Percentiles rank a stretch among this genome's conserved stretches.
Evolutionary conservation across 1,139 yeast species (phyloP).

Genomic region (Yamadazyma friedrichii): DNA sequence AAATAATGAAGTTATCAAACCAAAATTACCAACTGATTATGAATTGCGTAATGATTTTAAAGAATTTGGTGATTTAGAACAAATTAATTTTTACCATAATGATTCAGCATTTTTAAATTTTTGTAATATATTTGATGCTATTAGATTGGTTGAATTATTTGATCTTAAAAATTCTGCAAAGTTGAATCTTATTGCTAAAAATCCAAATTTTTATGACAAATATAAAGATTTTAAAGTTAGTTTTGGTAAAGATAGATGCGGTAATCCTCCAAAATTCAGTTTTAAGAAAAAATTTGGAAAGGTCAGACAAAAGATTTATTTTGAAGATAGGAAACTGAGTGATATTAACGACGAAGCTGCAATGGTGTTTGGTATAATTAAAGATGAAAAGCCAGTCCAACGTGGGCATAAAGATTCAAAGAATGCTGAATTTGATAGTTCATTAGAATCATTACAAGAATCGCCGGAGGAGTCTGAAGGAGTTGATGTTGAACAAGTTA

Average conservation of each 20-base stretch:
- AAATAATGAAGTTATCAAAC: conserved; percentile 7
- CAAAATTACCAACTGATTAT: conserved; percentile 39
- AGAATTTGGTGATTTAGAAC: conserved; percentile 44
- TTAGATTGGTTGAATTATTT: conserved; percentile 33
- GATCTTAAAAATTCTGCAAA: conserved; percentile 21
- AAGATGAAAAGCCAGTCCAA: conserved; percentile 16
- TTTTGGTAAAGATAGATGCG: conserved; percentile 50
- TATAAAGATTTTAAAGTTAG: conserved; percentile 41
- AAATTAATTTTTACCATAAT: conserved; percentile 45
- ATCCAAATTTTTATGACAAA: conserved; percentile 36
- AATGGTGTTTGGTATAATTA: conserved; percentile 46
- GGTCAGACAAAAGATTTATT: conserved; percentile 17
- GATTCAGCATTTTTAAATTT: conserved; percentile 49
- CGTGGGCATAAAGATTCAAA: not conserved
- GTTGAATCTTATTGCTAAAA: conserved; percentile 20
- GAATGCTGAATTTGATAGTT: not conserved
- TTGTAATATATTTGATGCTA: conserved; percentile 40
- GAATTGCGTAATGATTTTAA: conserved; percentile 39
- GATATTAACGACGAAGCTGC: conserved; percentile 43
- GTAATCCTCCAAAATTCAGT: conserved; percentile 46
- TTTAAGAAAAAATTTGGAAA: conserved; percentile 32
- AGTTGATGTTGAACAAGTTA: not conserved
- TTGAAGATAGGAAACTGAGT: conserved; percentile 7
- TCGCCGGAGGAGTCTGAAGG: conserved; percentile 7
- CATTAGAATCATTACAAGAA: conserved; percentile 2